Evolutionary conservation across 2,329 filamentous ascomycete genomes (phyloP), one percentile per base, ranked within the genome.

Genomic region (Ophiostoma montium): DNA sequence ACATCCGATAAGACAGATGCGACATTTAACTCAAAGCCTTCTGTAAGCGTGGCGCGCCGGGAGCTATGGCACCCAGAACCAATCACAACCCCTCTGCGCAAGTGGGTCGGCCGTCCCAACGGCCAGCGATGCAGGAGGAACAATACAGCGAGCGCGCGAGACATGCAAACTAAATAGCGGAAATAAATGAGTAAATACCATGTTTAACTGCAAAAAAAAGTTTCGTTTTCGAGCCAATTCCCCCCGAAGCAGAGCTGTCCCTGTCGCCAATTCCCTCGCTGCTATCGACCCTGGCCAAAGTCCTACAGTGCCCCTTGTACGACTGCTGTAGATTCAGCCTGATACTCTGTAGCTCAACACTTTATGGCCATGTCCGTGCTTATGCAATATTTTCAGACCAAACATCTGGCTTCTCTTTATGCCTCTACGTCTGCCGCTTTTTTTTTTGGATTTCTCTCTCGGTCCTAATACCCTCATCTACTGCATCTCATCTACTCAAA

Each of bases 221-320:
- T 42, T 43, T 47, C 46, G 44, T 42, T 52, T 47, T 53, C 50
- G 47, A 52, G 50, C 47, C 52, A 52, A 53, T 52, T 50, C 45
- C 47, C 47, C 52, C 52, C 52, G 52, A 53, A 51, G 36, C 30
- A 33, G 23, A 48, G 48, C 42, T 50, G 15, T 35, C 35, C 49
- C 41, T 38, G 35, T 52, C 52, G 47, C 42, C 47, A 42, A 50
- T 53, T 53, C 47, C 35, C 50, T 50, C 50, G 47, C 50, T 50
- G 27, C 50, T 31, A 48, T 42, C n/a, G n/a, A 33, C 41, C 27
- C 33, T 27, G 23, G 16, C 15, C 38, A 41, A 45, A 31, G 35
- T 31, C 44, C 46, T 46, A 42, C 39, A 33, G 35, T 27, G 8
- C 4, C 8, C 23, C 5, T 27, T 5, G 23, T 27, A 27, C 23